Evolutionary conservation across 164 flowering plant genomes (phyloP), one percentile per base, ranked within the genome.

Genomic region (Buxus sempervirens): DNA sequence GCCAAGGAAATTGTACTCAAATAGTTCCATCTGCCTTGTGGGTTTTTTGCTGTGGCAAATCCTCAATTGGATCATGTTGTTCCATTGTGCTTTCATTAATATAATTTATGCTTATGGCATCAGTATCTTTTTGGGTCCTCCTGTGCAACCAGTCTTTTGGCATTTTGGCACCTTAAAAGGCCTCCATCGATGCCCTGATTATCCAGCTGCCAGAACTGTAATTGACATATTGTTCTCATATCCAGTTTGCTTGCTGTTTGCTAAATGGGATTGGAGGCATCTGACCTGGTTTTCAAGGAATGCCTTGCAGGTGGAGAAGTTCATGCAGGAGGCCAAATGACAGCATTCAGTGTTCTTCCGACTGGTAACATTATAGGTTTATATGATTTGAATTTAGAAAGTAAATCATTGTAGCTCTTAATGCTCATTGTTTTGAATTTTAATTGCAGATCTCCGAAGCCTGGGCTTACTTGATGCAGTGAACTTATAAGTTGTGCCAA

Each of bases 41-140:
- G 77, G 77, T 66, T 62, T 55, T 66, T 62, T 67, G 57, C 73
- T 48, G 58, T 66, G 72, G 62, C n/a, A 75, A 74, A 69, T 76
- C 71, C 66, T 59, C 73, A 61, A 67, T 70, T 54, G 25, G 66
- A 75, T 54, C 62, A 51, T 77, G 77, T 76, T 79, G 27, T 42
- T 67, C 74, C 77, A 73, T 85, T 80, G 79, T 80, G 83, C 76
- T 78, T 83, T 75, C 82, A 68, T 75, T 60, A 79, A 76, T 75
- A 76, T 75, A 71, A 80, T 73, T 79, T 72, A 66, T 78, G 77
- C 62, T 76, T 76, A 62, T 65, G 74, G 71, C 57, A 71, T 69
- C 72, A 23, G 21, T 64, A 15, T 73, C 63, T 64, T 70, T 25
- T 62, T 60, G 55, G 62, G 38, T 58, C 51, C 27, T 58, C 41